Base-by-base conservation (phyloP, 352 stramenopile genomes). In the Pilasporangium apinafurcum region DNA sequence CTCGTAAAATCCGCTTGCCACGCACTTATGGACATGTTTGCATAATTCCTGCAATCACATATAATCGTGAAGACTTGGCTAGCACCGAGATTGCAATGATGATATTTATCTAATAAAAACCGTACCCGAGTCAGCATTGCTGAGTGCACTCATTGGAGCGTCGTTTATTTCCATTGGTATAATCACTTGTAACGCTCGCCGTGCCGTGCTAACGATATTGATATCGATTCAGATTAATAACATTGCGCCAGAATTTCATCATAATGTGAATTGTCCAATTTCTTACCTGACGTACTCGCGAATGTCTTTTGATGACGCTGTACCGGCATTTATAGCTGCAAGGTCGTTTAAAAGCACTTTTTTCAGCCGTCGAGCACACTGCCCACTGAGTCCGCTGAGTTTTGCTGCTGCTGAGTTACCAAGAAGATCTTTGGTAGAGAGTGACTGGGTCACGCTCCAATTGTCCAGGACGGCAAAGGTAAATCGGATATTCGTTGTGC, bases 161-260 rank as follows among this genome's bases (percentile, higher is more conserved):
- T 65, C 72, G 44, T 76, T 52, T 2, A 72, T 51, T 2, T 59
- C 65, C 4, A 76, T 51, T 2, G 56, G 50, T 21, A 48, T 44
- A 28, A 73, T 72, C 9, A 62, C 72, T n/a, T 72, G 59, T 10
- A 76, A 51, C 16, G 65, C 61, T 28, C 65, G 46, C 10, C 61
- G 61, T 1, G 54, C 59, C 12, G 65, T 72, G 35, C 61, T 76
- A 32, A 4, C n/a, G n/a, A 17, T 4, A 9, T 14, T 7, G 13
- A 24, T n/a, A n/a, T n/a, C n/a, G n/a, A n/a, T n/a, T n/a, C 1
- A 37, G 13, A 29, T 17, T 16, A 33, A 37, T 17, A 5, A 10
- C 4, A 4, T n/a, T 29, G 12, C 12, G 16, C 45, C 29, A 34
- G 18, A 22, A 8, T 7, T 16, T 30, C 18, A 17, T 12, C n/a